Conservation (phyloP, 805 yeast genomes). For the Barnettozyma wickerhamii region DNA sequence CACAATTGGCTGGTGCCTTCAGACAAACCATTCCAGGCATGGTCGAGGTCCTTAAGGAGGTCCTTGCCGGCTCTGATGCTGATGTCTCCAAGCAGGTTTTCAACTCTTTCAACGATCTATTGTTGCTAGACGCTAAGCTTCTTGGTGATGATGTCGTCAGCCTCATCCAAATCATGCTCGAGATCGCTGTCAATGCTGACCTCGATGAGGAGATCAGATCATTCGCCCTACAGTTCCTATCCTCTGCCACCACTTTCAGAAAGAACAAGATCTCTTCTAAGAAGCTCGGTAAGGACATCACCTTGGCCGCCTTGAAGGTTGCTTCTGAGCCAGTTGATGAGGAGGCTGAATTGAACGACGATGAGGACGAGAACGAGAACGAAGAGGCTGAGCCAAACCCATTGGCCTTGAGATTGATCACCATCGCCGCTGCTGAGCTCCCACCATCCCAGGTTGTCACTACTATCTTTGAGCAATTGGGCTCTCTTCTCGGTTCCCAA, state of each 20-base stretch:
- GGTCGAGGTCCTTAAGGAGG: slow-evolving; percentile 75
- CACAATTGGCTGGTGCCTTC: slow-evolving; percentile 49
- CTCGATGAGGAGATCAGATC: slow-evolving; percentile 79
- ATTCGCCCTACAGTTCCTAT: slow-evolving; percentile 79
- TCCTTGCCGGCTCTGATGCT: slow-evolving; percentile 64
- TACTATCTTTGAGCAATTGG: slow-evolving; percentile 67
- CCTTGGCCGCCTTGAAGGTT: slow-evolving; percentile 67
- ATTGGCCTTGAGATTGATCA: slow-evolving; percentile 75
- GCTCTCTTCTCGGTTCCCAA: slow-evolving; percentile 52
- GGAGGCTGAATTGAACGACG: slow-evolving; percentile 67
- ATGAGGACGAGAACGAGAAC: slow-evolving; percentile 88
- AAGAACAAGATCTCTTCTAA: slow-evolving; percentile 74
- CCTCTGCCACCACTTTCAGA: slow-evolving; percentile 73
- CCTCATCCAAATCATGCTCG: slow-evolving; percentile 68
- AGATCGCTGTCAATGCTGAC: slow-evolving; percentile 61
- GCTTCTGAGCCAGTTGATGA: slow-evolving; percentile 81
- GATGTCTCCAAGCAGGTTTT: slow-evolving; percentile 72
- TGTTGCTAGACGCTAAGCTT: slow-evolving; percentile 70
- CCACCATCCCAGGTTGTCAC: slow-evolving; percentile 91
- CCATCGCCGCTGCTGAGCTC: slow-evolving; percentile 72
- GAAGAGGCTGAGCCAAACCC: slow-evolving; percentile 81
- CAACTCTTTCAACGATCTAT: slow-evolving; percentile 77
- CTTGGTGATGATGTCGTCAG: slow-evolving; percentile 70
- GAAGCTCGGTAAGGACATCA: slow-evolving; percentile 79
- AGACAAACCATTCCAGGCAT: slow-evolving; percentile 68